A percentile compares a stretch with the other conserved stretches of the same genome.
phyloP scores from a whole-genome alignment of 1,284 basidiomycete genomes.

The Cystobasidium sp. region DNA sequence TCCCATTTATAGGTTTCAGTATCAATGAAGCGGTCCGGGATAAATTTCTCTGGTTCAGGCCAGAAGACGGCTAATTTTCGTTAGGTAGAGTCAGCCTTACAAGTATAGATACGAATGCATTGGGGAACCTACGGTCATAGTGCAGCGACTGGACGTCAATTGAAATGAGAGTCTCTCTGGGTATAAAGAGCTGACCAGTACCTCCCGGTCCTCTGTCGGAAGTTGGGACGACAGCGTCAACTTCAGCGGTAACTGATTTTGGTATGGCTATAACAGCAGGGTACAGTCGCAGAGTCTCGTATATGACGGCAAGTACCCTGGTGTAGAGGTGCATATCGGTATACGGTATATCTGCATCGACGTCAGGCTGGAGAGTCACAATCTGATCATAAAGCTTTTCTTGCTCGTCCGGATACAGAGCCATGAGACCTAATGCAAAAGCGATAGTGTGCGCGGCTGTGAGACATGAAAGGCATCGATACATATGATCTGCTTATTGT shows the following conservation, averaged over 20 bases:
- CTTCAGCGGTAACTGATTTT: conserved; percentile 58
- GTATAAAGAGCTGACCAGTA: conserved; percentile 59
- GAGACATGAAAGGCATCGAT: background rate
- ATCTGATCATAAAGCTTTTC: conserved; percentile 66
- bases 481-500: background rate
- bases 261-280: conserved; percentile 64
- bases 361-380: conserved; percentile 53
- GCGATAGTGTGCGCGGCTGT: conserved; percentile 64
- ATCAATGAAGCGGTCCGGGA: conserved; percentile 63
- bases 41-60: conserved; percentile 63
- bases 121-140: conserved; percentile 52
- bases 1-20: conserved; percentile 59
- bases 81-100: no score
- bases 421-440: conserved; percentile 64
- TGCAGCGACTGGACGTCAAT: conserved; percentile 52
- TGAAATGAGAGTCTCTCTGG: conserved; percentile 58
- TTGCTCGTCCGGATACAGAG: conserved; percentile 66
- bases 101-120: no score
- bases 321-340: conserved; percentile 62
- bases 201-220: conserved; percentile 57
- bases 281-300: conserved; percentile 68
- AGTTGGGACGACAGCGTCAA: conserved; percentile 33
- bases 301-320: conserved; percentile 61
- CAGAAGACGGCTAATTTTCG: conserved; percentile 65
- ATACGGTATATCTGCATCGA: conserved; percentile 59